Conservation (phyloP, 176 grass and related monocot species). For the Themeda triandra region DNA sequence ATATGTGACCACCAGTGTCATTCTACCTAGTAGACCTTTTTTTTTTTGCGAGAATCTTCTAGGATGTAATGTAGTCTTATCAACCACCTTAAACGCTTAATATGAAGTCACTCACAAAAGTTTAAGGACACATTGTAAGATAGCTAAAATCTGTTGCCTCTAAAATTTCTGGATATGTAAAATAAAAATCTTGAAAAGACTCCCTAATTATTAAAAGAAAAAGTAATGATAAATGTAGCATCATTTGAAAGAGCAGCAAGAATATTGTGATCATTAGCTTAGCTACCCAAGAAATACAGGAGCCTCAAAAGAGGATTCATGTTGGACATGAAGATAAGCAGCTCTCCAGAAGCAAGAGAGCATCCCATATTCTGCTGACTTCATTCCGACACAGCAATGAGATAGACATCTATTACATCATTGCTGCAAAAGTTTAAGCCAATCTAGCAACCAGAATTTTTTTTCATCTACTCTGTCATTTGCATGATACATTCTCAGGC, state of each 20-base stretch:
- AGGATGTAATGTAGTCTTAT: not conserved
- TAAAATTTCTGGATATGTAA: not conserved
- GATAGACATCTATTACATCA: not conserved
- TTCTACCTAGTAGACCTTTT: not conserved
- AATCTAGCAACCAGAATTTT: constrained; percentile 21
- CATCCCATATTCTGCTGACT: not conserved
- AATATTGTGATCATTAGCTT: constrained; percentile 2
- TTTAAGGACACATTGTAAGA: not conserved
- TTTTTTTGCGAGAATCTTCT: not conserved
- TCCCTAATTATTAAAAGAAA: not conserved
- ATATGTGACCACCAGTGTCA: not conserved
- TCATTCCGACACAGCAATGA: not conserved
- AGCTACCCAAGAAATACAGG: not conserved
- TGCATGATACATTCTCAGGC: constrained; percentile 5
- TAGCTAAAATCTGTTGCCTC: not conserved
- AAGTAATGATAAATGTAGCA: not conserved
- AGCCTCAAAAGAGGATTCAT: not conserved
- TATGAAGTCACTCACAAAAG: not conserved
- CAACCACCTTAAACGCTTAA: not conserved
- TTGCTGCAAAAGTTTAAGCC: not conserved
- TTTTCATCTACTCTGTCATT: not conserved
- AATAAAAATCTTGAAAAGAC: not conserved
- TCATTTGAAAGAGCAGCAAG: not conserved
- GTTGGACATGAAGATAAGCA: constrained; percentile 3
- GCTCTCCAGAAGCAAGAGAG: not conserved